A percentile compares a stretch with the other conserved stretches of the same genome.
Evolutionary conservation across 495 filamentous ascomycete genomes (phyloP).

Genomic region (Tuber brumale): DNA sequence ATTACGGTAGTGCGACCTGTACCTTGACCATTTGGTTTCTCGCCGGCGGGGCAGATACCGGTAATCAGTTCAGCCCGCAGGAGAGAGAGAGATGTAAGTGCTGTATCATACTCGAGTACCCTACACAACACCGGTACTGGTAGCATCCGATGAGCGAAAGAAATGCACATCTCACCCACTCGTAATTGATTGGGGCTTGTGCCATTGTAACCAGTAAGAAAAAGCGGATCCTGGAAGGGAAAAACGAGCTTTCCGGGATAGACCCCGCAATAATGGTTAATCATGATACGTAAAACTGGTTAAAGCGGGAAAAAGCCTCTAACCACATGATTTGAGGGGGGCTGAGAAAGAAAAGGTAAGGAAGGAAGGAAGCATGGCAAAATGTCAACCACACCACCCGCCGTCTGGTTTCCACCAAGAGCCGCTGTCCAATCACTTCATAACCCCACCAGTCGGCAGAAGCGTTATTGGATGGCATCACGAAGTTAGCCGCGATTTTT

Average conservation of each 20-base stretch:
- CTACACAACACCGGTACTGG: neutral
- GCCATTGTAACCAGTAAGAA: neutral
- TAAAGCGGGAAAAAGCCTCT: neutral
- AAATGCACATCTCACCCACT: neutral
- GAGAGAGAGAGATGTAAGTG: neutral
- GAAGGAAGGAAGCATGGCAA: neutral
- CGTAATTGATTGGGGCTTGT: neutral
- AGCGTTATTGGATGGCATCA: neutral
- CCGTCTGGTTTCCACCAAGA: neutral
- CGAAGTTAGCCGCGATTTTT: too few relatives aligned
- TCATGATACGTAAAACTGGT: neutral
- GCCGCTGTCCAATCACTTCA: neutral
- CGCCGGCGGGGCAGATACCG: neutral
- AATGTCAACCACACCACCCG: neutral
- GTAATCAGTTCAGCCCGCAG: neutral
- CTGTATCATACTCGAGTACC: too few relatives aligned
- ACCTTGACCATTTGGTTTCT: neutral
- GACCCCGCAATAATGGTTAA: constrained; percentile 11
- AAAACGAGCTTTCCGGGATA: constrained; percentile 8
- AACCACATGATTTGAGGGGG: neutral
- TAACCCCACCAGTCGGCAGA: neutral
- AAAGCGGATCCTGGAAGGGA: neutral
- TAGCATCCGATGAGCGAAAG: neutral
- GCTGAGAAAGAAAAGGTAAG: neutral
- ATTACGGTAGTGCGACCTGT: neutral